Percentiles rank a stretch among this genome's conserved stretches.
phyloP scores from a whole-genome alignment of 148 eudicot genomes.

The Polygonum maritimum region DNA sequence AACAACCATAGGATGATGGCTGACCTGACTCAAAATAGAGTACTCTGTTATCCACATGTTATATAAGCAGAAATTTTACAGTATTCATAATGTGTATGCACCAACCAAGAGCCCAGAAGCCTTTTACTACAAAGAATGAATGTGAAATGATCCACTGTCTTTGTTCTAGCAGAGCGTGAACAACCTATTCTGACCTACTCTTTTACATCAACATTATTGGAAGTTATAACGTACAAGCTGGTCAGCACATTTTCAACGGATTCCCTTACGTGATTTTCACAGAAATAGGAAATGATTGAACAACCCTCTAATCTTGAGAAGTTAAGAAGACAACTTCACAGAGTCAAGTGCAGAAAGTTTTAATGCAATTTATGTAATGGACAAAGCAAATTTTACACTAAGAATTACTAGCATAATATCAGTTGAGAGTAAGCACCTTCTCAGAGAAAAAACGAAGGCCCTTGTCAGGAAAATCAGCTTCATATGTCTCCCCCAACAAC shows the following conservation, averaged over 20 bases:
- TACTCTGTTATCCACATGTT: not conserved
- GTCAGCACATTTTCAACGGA: not conserved
- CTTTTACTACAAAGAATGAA: not conserved
- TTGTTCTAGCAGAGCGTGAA: not conserved
- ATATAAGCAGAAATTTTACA: not conserved
- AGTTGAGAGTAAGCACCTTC: slow-evolving; percentile 40
- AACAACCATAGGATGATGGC: slow-evolving; percentile 11
- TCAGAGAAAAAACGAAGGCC: slow-evolving; percentile 92
- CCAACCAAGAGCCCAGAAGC: not conserved
- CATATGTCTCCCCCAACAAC: slow-evolving; percentile 92
- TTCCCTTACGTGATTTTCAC: not conserved
- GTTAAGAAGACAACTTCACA: not conserved
- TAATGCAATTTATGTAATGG: not conserved
- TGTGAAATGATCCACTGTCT: not conserved
- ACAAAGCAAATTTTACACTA: not conserved
- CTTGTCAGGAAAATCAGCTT: slow-evolving; percentile 92
- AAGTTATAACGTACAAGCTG: not conserved
- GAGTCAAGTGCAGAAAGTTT: not conserved
- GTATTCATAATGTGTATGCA: not conserved
- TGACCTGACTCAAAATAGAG: slow-evolving; percentile 7
- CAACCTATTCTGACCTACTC: not conserved
- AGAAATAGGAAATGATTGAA: not conserved
- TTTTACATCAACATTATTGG: not conserved
- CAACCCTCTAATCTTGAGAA: not conserved
- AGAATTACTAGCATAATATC: not conserved